Conservation (phyloP, 2,329 filamentous ascomycete genomes). For the Leptodontidium sp. region DNA sequence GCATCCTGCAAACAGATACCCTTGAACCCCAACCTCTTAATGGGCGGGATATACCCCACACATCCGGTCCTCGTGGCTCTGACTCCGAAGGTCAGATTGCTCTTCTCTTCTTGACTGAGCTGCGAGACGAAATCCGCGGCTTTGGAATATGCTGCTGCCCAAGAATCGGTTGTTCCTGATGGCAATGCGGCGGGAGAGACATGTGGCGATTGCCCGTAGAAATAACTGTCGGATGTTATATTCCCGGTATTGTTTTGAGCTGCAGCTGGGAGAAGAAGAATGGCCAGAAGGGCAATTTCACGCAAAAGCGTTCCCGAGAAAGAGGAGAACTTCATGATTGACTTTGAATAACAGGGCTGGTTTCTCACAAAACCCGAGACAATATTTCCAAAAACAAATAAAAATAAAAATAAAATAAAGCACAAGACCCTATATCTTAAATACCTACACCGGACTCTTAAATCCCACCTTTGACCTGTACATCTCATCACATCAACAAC, state of each 20-base stretch:
- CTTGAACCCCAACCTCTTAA: slow-evolving; percentile 63
- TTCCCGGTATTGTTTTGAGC: slow-evolving; percentile 18
- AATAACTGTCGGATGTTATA: slow-evolving; percentile 42
- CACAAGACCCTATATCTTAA: background rate
- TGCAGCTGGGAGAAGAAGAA: background rate
- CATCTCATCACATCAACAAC: slow-evolving; percentile 14
- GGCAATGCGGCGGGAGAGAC: slow-evolving; percentile 43
- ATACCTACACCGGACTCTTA: background rate
- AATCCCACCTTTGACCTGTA: slow-evolving; percentile 8
- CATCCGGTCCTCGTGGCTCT: slow-evolving; percentile 32
- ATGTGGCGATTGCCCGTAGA: slow-evolving; percentile 51
- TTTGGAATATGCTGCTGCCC: slow-evolving; percentile 74
- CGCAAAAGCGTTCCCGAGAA: background rate
- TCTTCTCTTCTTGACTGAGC: slow-evolving; percentile 42
- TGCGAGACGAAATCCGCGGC: slow-evolving; percentile 72
- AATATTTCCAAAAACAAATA: too few relatives aligned
- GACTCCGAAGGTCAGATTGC: slow-evolving; percentile 63
- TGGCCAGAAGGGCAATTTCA: background rate
- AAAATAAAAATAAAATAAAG: too few relatives aligned
- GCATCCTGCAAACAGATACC: slow-evolving; percentile 74
- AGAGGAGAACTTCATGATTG: background rate
- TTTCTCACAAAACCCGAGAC: background rate
- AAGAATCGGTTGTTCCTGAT: slow-evolving; percentile 47
- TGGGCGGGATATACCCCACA: slow-evolving; percentile 52
- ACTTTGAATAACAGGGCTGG: background rate